Conservation (phyloP, 2,329 filamentous ascomycete species). For the Aureobasidium lini region DNA sequence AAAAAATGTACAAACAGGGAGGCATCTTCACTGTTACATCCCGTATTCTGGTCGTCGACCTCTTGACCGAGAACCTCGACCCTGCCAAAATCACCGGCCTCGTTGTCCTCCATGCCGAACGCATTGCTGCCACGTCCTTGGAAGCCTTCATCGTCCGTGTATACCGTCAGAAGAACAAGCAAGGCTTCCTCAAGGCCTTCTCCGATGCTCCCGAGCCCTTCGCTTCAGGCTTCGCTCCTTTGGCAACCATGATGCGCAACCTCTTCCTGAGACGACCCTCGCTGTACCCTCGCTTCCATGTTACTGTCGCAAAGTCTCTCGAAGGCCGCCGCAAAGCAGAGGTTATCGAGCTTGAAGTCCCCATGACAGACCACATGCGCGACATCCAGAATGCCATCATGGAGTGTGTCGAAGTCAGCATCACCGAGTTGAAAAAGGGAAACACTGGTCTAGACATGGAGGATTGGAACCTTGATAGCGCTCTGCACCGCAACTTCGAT, state of each 20-base stretch:
- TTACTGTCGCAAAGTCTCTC: constrained; percentile 78
- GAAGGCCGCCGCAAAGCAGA: constrained; percentile 91
- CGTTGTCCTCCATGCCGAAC: constrained; percentile 80
- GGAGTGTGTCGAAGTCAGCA: constrained; percentile 92
- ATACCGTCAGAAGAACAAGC: constrained; percentile 90
- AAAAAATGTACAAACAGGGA: constrained; percentile 84
- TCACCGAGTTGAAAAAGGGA: constrained; percentile 84
- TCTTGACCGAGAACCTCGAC: constrained; percentile 75
- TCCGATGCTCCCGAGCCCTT: constrained; percentile 91
- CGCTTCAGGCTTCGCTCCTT: constrained; percentile 75
- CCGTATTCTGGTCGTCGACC: constrained; percentile 86
- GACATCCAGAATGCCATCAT: constrained; percentile 91
- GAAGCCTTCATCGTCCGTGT: constrained; percentile 94
- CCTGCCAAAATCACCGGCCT: constrained; percentile 81
- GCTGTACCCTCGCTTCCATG: constrained; percentile 88
- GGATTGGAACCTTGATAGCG: constrained; percentile 93
- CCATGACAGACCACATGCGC: constrained; percentile 90
- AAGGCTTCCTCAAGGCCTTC: constrained; percentile 90
- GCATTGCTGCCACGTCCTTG: constrained; percentile 73
- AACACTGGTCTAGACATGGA: constrained; percentile 91
- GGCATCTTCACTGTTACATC: constrained; percentile 96
- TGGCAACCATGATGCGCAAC: constrained; percentile 86
- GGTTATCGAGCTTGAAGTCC: constrained; percentile 91
- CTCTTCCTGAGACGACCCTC: constrained; percentile 83
- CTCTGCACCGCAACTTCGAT: constrained; percentile 87